These are phyloP conservation scores for Globisporangium takayamanum DNA, from an alignment of 352 stramenopile genomes.

Conservation along the genomic window DNA sequence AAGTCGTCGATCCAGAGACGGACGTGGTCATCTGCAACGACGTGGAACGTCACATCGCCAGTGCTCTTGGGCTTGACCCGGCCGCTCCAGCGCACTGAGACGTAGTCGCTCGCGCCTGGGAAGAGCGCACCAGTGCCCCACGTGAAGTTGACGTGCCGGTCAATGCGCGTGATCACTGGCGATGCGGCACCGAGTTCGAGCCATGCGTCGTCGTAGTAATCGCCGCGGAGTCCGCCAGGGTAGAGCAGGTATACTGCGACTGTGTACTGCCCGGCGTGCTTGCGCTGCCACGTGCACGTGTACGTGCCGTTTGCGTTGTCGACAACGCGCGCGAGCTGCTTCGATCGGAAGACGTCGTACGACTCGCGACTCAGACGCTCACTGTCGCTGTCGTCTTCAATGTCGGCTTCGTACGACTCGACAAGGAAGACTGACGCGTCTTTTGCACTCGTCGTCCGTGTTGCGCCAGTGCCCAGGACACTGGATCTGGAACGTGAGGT, in stretches of 20 bases:
- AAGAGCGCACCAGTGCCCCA: slow-evolving; percentile 48
- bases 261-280: slow-evolving; percentile 35
- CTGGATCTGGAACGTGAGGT: slow-evolving; percentile 50
- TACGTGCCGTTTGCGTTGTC: slow-evolving; percentile 31
- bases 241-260: slow-evolving; percentile 55
- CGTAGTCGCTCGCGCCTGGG: slow-evolving; percentile 41
- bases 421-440: slow-evolving; percentile 24
- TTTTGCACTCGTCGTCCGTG: slow-evolving; percentile 12
- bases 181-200: slow-evolving; percentile 19
- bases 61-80: slow-evolving; percentile 42
- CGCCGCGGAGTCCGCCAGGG: slow-evolving; percentile 43
- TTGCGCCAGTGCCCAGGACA: slow-evolving; percentile 31
- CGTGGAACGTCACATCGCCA: slow-evolving; percentile 33
- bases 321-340: slow-evolving; percentile 15
- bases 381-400: not conserved
- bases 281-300: slow-evolving; percentile 43
- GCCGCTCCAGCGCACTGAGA: slow-evolving; percentile 60
- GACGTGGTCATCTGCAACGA: slow-evolving; percentile 42
- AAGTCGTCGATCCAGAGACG: slow-evolving; percentile 60
- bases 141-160: slow-evolving; percentile 69
- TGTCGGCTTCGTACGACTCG: slow-evolving; percentile 28
- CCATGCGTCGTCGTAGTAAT: slow-evolving; percentile 68
- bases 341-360: slow-evolving; percentile 16
- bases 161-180: slow-evolving; percentile 38
- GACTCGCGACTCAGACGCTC: too few species aligned